Conservation (phyloP, 176 grass and related monocot genomes). For the Puccinellia tenuiflora region DNA sequence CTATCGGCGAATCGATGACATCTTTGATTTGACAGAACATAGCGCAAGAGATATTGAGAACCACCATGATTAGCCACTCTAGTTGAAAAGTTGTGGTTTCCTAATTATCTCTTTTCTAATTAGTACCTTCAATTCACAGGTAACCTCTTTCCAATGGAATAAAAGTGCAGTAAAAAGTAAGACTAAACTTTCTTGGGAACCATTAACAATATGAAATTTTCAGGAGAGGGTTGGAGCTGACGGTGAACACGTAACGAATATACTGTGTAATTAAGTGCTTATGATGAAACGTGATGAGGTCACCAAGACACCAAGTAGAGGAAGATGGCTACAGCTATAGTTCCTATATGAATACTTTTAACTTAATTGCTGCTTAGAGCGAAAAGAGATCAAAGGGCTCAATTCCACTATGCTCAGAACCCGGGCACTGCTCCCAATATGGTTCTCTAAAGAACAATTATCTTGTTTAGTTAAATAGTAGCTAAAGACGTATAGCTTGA, state of each 20-base stretch:
- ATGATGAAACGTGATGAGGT: slow-evolving; percentile 51
- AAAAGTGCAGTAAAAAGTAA: slow-evolving; percentile 26
- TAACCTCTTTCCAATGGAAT: slow-evolving; percentile 14
- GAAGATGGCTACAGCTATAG: slow-evolving; percentile 18
- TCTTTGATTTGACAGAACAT: slow-evolving; percentile 2
- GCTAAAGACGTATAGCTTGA: slow-evolving; percentile 26
- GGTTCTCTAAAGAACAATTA: slow-evolving; percentile 34
- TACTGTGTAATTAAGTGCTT: slow-evolving; percentile 30
- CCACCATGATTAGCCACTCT: background rate
- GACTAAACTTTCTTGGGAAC: slow-evolving; percentile 28
- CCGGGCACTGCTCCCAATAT: slow-evolving; percentile 40
- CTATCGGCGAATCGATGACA: background rate
- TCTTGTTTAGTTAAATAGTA: slow-evolving; percentile 31
- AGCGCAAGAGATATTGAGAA: background rate
- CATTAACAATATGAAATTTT: slow-evolving; percentile 26
- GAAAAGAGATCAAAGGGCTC: slow-evolving; percentile 51
- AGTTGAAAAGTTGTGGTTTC: background rate
- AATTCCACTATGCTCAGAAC: slow-evolving; percentile 50
- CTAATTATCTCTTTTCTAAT: slow-evolving; percentile 4
- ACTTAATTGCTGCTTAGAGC: slow-evolving; percentile 43
- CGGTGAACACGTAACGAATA: slow-evolving; percentile 50
- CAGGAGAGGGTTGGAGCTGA: slow-evolving; percentile 36
- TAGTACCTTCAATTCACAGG: background rate
- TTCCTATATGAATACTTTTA: slow-evolving; percentile 39
- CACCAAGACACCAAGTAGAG: slow-evolving; percentile 36